phyloP scores from a whole-genome alignment of 208 protist species.

The Wallacemonas rigidus region DNA sequence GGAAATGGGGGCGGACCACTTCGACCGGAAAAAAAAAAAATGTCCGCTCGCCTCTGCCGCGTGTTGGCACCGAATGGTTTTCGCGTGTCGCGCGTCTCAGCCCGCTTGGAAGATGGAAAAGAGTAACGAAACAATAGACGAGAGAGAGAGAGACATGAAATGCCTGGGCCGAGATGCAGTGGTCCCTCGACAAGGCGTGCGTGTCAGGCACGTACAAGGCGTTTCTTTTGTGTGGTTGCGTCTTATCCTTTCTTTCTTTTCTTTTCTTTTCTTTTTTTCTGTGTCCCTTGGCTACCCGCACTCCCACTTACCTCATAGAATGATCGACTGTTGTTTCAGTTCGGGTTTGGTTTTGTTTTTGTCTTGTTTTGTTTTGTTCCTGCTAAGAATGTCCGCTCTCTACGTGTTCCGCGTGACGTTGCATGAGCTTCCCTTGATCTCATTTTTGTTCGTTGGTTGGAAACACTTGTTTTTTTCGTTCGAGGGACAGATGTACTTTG shows the following conservation, averaged over 20 bases:
- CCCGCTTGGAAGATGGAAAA: no score
- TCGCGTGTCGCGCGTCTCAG: no score
- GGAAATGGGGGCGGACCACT: not conserved
- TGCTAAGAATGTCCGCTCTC: not conserved
- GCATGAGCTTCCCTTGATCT: not conserved
- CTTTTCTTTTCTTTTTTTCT: conserved; percentile 12
- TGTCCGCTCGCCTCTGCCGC: no score
- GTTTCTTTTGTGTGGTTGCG: not conserved
- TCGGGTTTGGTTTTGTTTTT: conserved; percentile 1
- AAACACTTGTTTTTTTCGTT: no score
- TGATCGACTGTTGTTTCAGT: not conserved
- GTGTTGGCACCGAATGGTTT: no score
- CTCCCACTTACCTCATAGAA: not conserved
- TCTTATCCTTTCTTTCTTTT: not conserved
- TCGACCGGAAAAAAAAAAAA: no score
- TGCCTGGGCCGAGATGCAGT: no score
- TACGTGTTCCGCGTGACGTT: not conserved
- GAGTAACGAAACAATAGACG: no score
- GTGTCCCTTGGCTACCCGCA: not conserved
- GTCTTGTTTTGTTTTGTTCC: conserved; percentile 3
- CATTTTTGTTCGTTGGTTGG: not conserved
- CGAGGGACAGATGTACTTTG: no score
- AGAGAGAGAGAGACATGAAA: no score
- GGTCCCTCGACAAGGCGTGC: no score
- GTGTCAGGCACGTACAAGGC: no score